These are phyloP conservation scores for Tulasnella sp. DNA, from an alignment of 768 basidiomycete species.

Conservation along the genomic window DNA sequence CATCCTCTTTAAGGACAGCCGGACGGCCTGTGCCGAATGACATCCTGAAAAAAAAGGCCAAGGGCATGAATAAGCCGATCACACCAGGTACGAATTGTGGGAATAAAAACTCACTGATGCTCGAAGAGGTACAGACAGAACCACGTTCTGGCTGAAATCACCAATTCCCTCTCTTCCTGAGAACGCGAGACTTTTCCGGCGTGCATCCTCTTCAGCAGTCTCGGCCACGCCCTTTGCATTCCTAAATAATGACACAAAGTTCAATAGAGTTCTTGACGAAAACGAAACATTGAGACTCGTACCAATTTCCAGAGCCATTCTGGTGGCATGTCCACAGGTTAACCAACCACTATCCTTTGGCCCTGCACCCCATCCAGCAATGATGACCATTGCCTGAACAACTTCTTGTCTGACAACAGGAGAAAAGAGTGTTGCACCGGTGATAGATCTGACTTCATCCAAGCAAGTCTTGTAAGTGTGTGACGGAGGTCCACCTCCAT, in stretches of 20 bases:
- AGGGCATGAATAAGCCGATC: slow-evolving; percentile 16
- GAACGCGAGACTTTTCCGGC: slow-evolving; percentile 42
- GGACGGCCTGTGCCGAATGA: slow-evolving; percentile 92
- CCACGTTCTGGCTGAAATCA: slow-evolving; percentile 78
- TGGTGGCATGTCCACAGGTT: slow-evolving; percentile 64
- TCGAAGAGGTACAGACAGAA: slow-evolving; percentile 90
- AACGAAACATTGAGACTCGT: slow-evolving; percentile 22
- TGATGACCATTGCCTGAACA: slow-evolving; percentile 85
- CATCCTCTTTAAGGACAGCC: slow-evolving; percentile 84
- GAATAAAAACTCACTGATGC: slow-evolving; percentile 55
- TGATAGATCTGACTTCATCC: slow-evolving; percentile 76
- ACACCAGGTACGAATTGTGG: background rate
- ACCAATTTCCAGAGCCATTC: slow-evolving; percentile 94
- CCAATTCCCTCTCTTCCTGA: slow-evolving; percentile 59
- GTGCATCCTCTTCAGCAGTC: slow-evolving; percentile 64
- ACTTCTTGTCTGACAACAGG: slow-evolving; percentile 77
- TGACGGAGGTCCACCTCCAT: slow-evolving; percentile 72
- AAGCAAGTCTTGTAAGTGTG: slow-evolving; percentile 59
- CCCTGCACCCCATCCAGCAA: slow-evolving; percentile 57
- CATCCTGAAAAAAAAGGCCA: slow-evolving; percentile 39
- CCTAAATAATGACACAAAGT: slow-evolving; percentile 32
- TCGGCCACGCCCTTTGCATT: slow-evolving; percentile 86
- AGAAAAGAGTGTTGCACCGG: slow-evolving; percentile 74
- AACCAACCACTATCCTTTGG: slow-evolving; percentile 27
- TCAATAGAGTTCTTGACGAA: background rate